Evolutionary conservation across 495 filamentous ascomycete species (phyloP), one percentile per base, ranked within the genome.

Genomic region (Podospora pseudopauciseta): DNA sequence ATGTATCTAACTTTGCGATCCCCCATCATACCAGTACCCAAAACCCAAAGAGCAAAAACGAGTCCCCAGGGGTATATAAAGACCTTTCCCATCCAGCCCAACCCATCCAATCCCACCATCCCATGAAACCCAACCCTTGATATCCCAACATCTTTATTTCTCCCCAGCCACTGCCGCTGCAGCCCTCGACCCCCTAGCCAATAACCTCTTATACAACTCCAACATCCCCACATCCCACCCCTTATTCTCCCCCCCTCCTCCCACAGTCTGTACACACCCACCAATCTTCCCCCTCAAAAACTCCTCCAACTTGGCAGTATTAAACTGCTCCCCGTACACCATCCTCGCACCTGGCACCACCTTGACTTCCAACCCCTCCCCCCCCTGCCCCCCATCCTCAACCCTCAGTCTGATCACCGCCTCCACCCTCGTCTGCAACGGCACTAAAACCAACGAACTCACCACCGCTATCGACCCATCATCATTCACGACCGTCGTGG

Each of bases 301-400:
- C 61, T 89, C 87, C 30, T 67, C 67, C 81, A 92, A 87, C 73
- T 88, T 90, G 23, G 78, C 82, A 73, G 82, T 83, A 61, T 87
- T 87, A 69, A 90, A 89, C 65, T 78, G 79, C 73, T 91, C 89
- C 1, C 90, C 90, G 76, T 92, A 92, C 6, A 87, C 82, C 2
- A 91, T 85, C 63, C 74, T 77, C 1, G 83, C 89, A 44, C 75
- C 78, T 1, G 81, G 81, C 27, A 66, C 64, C 6, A 86, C 75
- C 0, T 72, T 75, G n/a, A 86, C 80, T n/a, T 78, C 80, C 49
- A 89, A 62, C 27, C 82, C 80, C 34, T 19, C 63, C 23, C 55
- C 15, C 55, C 59, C 56, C 32, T 15, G 19, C 57, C 13, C 57
- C 13, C 7, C 34, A 34, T 7, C 56, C 28, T 18, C 55, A 4